These are phyloP conservation scores for Diphasiastrum complanatum DNA, from an alignment of 83 land plant genomes.

Conservation along the genomic window DNA sequence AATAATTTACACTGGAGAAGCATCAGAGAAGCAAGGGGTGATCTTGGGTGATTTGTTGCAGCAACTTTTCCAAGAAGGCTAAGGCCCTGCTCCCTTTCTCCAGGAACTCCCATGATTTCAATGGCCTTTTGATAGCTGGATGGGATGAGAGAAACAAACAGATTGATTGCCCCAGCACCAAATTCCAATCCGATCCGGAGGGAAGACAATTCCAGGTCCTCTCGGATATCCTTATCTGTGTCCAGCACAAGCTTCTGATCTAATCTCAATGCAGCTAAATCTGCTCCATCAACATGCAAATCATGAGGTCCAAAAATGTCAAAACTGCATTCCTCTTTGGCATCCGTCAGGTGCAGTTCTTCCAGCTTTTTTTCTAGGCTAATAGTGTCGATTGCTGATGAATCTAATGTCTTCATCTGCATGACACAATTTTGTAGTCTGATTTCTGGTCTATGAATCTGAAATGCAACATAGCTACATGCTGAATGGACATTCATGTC, in stretches of 20 bases:
- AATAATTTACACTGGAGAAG: slow-evolving; percentile 31
- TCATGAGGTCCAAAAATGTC: too few species aligned
- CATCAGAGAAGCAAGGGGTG: slow-evolving; percentile 30
- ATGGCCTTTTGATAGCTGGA: slow-evolving; percentile 29
- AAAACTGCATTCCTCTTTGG: too few species aligned
- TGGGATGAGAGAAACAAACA: slow-evolving; percentile 35
- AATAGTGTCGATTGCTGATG: too few species aligned
- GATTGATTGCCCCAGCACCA: slow-evolving; percentile 38
- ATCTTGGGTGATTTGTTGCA: slow-evolving; percentile 25
- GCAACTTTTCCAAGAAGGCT: slow-evolving; percentile 22
- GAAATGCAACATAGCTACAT: too few species aligned
- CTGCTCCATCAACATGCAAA: neutral
- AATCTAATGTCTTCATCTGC: too few species aligned
- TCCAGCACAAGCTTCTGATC: slow-evolving; percentile 21
- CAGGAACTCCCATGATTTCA: slow-evolving; percentile 39
- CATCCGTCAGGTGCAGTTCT: too few species aligned
- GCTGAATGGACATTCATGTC: too few species aligned
- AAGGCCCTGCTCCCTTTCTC: slow-evolving; percentile 29
- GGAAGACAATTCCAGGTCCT: slow-evolving; percentile 33
- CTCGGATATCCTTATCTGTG: slow-evolving; percentile 21
- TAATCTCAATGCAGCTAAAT: neutral
- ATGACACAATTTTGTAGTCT: too few species aligned
- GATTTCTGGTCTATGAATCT: too few species aligned
- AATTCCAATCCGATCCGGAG: slow-evolving; percentile 30
- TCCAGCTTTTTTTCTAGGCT: too few species aligned